Conservation (phyloP, 1,284 basidiomycete genomes). For the Pseudozyma tsukubaensis region DNA sequence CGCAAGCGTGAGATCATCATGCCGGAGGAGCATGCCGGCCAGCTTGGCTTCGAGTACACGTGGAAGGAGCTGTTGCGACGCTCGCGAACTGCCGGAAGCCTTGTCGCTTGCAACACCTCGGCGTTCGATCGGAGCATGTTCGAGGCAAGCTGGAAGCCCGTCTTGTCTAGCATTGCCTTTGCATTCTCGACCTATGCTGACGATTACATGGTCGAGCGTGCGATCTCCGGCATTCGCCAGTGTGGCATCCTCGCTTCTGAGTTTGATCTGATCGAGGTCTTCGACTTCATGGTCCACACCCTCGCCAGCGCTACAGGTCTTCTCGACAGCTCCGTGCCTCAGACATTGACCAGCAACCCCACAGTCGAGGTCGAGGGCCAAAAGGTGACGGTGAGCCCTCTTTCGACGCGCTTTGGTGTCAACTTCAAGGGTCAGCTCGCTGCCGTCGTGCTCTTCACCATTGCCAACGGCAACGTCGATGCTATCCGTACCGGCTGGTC, state of each 20-base stretch:
- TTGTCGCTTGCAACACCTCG: slow-evolving; percentile 82
- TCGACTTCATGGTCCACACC: slow-evolving; percentile 93
- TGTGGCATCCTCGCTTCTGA: slow-evolving; percentile 91
- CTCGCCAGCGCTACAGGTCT: slow-evolving; percentile 71
- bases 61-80: slow-evolving; percentile 95
- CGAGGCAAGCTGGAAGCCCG: slow-evolving; percentile 86
- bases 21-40: slow-evolving; percentile 97
- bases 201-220: slow-evolving; percentile 93
- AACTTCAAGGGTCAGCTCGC: slow-evolving; percentile 96
- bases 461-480: slow-evolving; percentile 96
- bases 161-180: slow-evolving; percentile 76
- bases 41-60: slow-evolving; percentile 96
- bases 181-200: slow-evolving; percentile 93
- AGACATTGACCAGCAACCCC: slow-evolving; percentile 78
- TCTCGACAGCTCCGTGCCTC: slow-evolving; percentile 51
- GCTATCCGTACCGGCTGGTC: slow-evolving; percentile 93
- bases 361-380: slow-evolving; percentile 92
- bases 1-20: slow-evolving; percentile 94
- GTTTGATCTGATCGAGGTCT: slow-evolving; percentile 91
- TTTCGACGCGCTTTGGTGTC: slow-evolving; percentile 92
- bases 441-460: slow-evolving; percentile 96
- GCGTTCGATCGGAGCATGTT: slow-evolving; percentile 94
- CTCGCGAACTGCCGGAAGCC: slow-evolving; percentile 82
- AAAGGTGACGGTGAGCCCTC: slow-evolving; percentile 85
- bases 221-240: slow-evolving; percentile 94